phyloP scores from a whole-genome alignment of 352 stramenopile species.

The Globisporangium cylindrosporum region DNA sequence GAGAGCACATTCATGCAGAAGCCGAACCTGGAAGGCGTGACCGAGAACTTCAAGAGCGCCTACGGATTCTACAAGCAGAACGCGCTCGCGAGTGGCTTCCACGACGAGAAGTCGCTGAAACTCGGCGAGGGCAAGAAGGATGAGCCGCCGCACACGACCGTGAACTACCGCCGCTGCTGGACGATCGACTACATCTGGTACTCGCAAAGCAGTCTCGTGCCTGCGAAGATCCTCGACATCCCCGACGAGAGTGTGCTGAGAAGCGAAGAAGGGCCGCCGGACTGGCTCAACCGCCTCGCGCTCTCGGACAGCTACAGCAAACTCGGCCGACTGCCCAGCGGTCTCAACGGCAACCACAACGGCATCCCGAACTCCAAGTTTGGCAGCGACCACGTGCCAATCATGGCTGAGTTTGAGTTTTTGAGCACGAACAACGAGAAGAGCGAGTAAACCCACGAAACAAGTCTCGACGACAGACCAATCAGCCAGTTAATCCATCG shows the following conservation, averaged over 20 bases:
- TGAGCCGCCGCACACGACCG: constrained; percentile 81
- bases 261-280: constrained; percentile 64
- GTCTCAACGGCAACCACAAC: constrained; percentile 83
- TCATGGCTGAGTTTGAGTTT: constrained; percentile 85
- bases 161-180: constrained; percentile 86
- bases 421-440: constrained; percentile 31
- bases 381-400: constrained; percentile 83
- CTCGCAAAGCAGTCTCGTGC: constrained; percentile 61
- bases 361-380: constrained; percentile 85
- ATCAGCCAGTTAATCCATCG: background rate
- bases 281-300: constrained; percentile 77
- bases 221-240: constrained; percentile 67
- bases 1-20: constrained; percentile 86
- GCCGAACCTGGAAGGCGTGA: constrained; percentile 67
- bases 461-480: background rate
- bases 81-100: constrained; percentile 22
- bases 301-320: constrained; percentile 72
- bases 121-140: constrained; percentile 45
- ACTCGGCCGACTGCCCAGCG: constrained; percentile 50
- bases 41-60: constrained; percentile 67
- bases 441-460: constrained; percentile 9
- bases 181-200: constrained; percentile 91
- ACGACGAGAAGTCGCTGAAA: constrained; percentile 25
- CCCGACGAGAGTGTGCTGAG: constrained; percentile 63
- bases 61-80: constrained; percentile 71